Evolutionary conservation across 2,329 filamentous ascomycete species (phyloP), one percentile per base, ranked within the genome.

Genomic region (Fusarium armeniacum): DNA sequence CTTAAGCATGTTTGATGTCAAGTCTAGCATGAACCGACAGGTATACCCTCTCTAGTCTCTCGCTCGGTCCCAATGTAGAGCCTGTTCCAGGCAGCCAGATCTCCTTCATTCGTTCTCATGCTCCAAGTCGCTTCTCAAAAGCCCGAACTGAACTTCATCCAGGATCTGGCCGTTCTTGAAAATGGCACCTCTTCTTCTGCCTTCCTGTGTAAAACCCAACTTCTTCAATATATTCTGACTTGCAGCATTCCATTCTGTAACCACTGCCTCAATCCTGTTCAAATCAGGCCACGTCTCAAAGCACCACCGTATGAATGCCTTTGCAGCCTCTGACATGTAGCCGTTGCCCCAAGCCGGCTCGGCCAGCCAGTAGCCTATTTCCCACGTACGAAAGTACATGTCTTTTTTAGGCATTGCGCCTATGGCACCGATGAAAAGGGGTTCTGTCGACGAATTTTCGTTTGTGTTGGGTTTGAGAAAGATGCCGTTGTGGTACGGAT

Each of bases 331-430:
- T 2, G 78, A 78, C 80, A 58, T 40, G 12, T 84, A 79, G 1
- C 85, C 85, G 32, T 77, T 78, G 1, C 84, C 83, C 85, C 84
- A 85, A 49, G 78, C 75, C 13, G 75, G 68, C 38, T 76, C 77
- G 1, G 77, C 80, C 26, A 84, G 40, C 80, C 82, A 86, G 76
- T 87, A 87, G 6, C 85, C 85, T 1, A 87, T 9, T 76, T 86
- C 83, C 72, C 80, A 79, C 6, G 80, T 83, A 49, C 79, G 77
- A 67, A 78, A 79, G 61, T 84, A 77, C 69, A 82, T 76, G 55
- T 84, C 81, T 16, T 67, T 65, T 13, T 74, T 59, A 5, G 76
- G 66, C 43, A 76, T 76, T 43, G 85, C 70, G 38, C 83, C 82
- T 15, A 86, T 76, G 58, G 73, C 75, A 49, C 85, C 85, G 11